A percentile compares a stretch with the other conserved stretches of the same genome.
Evolutionary conservation across 2,329 filamentous ascomycete genomes (phyloP).

Genomic region (Epichloe baconii): DNA sequence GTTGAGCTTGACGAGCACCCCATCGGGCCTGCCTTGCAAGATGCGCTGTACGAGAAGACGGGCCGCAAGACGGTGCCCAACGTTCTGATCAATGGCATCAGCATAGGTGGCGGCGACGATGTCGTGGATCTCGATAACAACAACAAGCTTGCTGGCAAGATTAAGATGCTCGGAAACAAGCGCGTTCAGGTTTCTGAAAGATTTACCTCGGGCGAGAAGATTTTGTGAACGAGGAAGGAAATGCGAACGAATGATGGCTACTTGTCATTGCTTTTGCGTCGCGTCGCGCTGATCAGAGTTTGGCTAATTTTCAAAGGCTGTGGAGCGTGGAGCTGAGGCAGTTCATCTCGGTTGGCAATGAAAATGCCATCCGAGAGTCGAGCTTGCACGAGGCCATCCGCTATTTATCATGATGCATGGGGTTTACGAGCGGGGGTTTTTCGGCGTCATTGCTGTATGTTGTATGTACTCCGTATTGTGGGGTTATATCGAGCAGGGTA

Average conservation of each 20-base stretch:
- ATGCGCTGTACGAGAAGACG: conserved; percentile 56
- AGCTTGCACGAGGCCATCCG: neutral
- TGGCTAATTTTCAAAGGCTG: neutral
- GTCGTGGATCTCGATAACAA: conserved; percentile 57
- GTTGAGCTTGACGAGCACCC: conserved; percentile 82
- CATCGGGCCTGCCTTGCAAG: conserved; percentile 61
- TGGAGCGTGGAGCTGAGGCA: neutral
- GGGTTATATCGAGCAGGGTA: neutral
- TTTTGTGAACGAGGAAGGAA: conserved; percentile 3
- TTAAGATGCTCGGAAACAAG: conserved; percentile 62
- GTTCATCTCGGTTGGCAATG: neutral
- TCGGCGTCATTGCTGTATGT: neutral
- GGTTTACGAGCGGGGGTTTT: neutral
- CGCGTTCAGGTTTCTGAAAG: conserved; percentile 40
- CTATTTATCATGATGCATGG: neutral
- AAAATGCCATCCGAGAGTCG: neutral
- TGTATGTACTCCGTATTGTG: too few species aligned
- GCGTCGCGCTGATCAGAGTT: too few species aligned
- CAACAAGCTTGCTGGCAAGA: conserved; percentile 55
- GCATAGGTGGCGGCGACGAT: conserved; percentile 84
- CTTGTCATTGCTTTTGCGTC: too few species aligned
- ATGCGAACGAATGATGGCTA: neutral
- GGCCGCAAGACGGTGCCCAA: conserved; percentile 83
- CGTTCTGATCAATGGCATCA: conserved; percentile 73
- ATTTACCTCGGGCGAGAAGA: conserved; percentile 15